These are phyloP conservation scores for Beauveria sp. DNA, from an alignment of 2,329 filamentous ascomycete genomes.

Conservation along the genomic window DNA sequence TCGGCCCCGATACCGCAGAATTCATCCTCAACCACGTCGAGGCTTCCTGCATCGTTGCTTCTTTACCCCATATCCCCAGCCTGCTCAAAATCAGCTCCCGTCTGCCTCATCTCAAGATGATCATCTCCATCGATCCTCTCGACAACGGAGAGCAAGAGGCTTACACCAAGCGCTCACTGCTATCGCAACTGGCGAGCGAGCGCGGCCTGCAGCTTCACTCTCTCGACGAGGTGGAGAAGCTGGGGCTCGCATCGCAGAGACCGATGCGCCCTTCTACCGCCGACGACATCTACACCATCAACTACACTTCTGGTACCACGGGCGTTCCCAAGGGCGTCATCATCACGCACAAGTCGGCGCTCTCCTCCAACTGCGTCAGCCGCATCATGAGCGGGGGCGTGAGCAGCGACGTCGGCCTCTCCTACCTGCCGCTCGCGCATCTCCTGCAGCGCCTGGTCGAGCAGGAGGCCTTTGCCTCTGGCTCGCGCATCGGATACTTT, in stretches of 20 bases:
- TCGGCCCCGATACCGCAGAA: constrained; percentile 84
- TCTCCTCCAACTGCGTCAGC: constrained; percentile 60
- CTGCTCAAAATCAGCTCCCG: constrained; percentile 73
- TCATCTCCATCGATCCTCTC: constrained; percentile 78
- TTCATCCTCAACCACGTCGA: constrained; percentile 92
- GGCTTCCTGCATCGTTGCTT: constrained; percentile 67
- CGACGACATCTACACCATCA: constrained; percentile 79
- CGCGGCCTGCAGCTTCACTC: constrained; percentile 73
- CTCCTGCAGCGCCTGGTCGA: constrained; percentile 87
- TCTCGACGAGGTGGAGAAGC: constrained; percentile 70
- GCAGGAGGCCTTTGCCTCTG: constrained; percentile 63
- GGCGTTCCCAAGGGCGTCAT: constrained; percentile 78
- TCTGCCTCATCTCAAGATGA: constrained; percentile 74
- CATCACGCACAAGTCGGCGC: constrained; percentile 72
- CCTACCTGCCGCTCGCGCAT: constrained; percentile 89
- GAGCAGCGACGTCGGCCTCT: constrained; percentile 58
- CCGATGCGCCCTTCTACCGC: constrained; percentile 64
- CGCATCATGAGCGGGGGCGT: constrained; percentile 46
- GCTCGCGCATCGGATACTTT: constrained; percentile 80
- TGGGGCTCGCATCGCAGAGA: constrained; percentile 64
- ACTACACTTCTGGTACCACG: constrained; percentile 83
- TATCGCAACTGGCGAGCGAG: constrained; percentile 67
- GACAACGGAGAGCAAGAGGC: constrained; percentile 70
- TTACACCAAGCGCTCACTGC: constrained; percentile 69
- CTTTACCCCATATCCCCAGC: constrained; percentile 71